Evolutionary conservation across 2,329 filamentous ascomycete genomes (phyloP), one percentile per base, ranked within the genome.

Genomic region (Colletotrichum sp.): DNA sequence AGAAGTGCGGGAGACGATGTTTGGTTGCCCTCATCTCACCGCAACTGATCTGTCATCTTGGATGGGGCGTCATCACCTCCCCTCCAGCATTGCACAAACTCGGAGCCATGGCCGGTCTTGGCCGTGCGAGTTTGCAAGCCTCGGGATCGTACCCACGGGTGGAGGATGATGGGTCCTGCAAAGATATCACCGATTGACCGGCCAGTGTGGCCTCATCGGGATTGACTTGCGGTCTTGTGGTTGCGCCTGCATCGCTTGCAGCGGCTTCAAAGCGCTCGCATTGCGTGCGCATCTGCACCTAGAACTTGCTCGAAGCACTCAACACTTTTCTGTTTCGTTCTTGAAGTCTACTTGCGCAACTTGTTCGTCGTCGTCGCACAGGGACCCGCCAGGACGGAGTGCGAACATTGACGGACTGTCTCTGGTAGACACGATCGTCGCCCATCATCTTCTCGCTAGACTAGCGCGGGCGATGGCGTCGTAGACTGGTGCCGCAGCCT

Each of bases 11-110:
- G 73, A 59, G 30, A 62, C 52, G 49, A 52, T 28, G 63, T 55
- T 55, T 67, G 68, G 68, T 67, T 30, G 52, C 66, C 24, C 59
- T 73, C 64, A 73, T 73, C 73, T 76, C 73, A 76, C 73, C 73
- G 73, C 64, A 73, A 73, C 63, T 76, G 70, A 76, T 76, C 70
- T 64, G 73, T 73, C 64, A 68, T 39, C 30, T 15, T 30, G 70
- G 44, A 76, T 69, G 63, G 73, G 70, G 59, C 39, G 69, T 34
- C 57, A 52, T 52, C 44, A 52, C 44, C n/a, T 52, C 44, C 44
- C 16, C 59, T 64, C 70, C 52, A 69, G 44, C 34, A 62, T 44
- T 62, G 24, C 52, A 67, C 68, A 60, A 60, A 36, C 60, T 71
- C 59, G 60, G 32, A 57, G 55, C 44, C 52, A 68, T 68, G 63